Evolutionary conservation across 2,329 filamentous ascomycete species (phyloP).

Genomic region (Claviceps sp.): DNA sequence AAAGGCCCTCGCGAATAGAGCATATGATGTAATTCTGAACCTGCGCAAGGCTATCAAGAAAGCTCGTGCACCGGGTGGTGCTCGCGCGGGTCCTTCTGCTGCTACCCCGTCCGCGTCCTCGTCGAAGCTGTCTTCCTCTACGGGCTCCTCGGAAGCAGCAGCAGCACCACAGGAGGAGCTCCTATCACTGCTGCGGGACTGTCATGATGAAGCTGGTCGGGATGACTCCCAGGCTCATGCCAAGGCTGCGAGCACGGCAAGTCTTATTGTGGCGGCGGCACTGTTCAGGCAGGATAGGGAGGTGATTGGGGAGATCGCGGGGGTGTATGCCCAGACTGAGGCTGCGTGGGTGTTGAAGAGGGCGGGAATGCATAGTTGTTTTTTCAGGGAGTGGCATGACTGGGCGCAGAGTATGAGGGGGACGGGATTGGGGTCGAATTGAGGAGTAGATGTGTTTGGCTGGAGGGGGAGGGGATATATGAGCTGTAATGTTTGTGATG

Average conservation of each 20-base stretch:
- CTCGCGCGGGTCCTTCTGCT: no score
- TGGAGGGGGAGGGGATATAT: neutral
- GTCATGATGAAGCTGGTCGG: slow-evolving; percentile 55
- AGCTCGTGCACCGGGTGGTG: slow-evolving; percentile 21
- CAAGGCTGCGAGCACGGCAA: slow-evolving; percentile 60
- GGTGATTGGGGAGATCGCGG: slow-evolving; percentile 40
- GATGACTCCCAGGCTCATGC: slow-evolving; percentile 58
- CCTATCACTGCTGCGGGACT: slow-evolving; percentile 44
- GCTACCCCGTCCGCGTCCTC: no score
- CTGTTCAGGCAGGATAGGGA: slow-evolving; percentile 42
- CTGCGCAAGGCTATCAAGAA: slow-evolving; percentile 58
- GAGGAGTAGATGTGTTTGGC: neutral
- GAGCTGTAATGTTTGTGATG: no score
- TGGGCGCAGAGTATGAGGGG: slow-evolving; percentile 46
- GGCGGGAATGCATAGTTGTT: slow-evolving; percentile 46
- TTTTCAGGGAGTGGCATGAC: slow-evolving; percentile 63
- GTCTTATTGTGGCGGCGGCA: slow-evolving; percentile 51
- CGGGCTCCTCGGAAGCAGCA: neutral
- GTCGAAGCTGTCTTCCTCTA: neutral
- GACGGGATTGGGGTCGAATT: no score
- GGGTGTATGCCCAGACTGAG: slow-evolving; percentile 51
- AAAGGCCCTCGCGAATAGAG: slow-evolving; percentile 63
- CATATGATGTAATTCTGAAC: slow-evolving; percentile 55
- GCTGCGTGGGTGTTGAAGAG: slow-evolving; percentile 42
- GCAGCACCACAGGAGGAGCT: slow-evolving; percentile 23